Evolutionary conservation across 1,139 yeast species (phyloP), one percentile per base, ranked within the genome.

Genomic region (Spathaspora sp.): DNA sequence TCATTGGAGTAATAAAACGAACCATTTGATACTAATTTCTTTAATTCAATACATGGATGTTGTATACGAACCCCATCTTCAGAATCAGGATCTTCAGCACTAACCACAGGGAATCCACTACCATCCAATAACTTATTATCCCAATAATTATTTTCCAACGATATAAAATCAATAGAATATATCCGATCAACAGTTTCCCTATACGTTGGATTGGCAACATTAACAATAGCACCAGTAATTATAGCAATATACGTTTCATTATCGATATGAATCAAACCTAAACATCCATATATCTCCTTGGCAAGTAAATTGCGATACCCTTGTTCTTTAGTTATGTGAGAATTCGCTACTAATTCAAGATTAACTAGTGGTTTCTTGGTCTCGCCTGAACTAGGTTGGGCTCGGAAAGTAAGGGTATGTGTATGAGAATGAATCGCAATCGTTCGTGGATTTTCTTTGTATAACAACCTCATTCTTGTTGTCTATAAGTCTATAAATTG

Each of bases 1-100:
- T 90, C 95, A 15, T 90, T 82, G 40, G 97, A 89, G 67, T 86
- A 95, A 65, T 89, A 93, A 62, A 93, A 95, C 1, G 96, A 87
- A 4, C 98, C 98, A 61, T 87, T 87, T 27, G 86, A 78, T 45
- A 95, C 68, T 42, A 95, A 70, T 61, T 89, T 90, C 55, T 84
- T 79, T 51, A 93, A 67, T 47, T 85, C 93, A 43, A 76, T 78
- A 60, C 98, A 91, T 0, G 99, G 99, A 60, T 93, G 97, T 49
- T 81, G 86, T 13, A 74, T 60, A 34, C 74, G 57, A 1, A 54
- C 56, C 17, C 53, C 56, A 20, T 58, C 63, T 13, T 61, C 61
- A 15, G 54, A 58, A 8, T 54, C 55, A 4, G 59, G 61, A 15
- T 50, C 48, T 4, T 49, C 53, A 9, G 55, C 49, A 39, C 55